phyloP scores from a whole-genome alignment of 2,329 filamentous ascomycete species.

The Byssoonygena ceratinophila region DNA sequence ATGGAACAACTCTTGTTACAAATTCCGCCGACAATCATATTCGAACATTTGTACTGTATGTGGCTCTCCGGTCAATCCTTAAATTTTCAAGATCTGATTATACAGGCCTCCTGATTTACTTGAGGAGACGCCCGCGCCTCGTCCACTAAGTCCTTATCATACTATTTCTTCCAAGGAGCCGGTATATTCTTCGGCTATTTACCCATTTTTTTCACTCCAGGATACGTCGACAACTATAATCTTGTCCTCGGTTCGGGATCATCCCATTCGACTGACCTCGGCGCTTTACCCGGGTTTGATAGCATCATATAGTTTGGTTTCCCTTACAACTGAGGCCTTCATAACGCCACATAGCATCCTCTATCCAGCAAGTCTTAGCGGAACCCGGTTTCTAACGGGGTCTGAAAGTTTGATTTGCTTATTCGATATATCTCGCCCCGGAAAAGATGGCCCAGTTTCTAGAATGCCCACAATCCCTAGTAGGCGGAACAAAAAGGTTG shows the following conservation, averaged over 20 bases:
- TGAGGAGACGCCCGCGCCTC: conserved; percentile 28
- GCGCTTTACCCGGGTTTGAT: conserved; percentile 40
- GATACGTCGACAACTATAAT: conserved; percentile 42
- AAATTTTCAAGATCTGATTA: neutral
- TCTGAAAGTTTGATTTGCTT: conserved; percentile 43
- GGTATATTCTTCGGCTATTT: conserved; percentile 45
- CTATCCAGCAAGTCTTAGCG: conserved; percentile 39
- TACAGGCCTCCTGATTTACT: conserved; percentile 41
- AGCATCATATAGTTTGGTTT: conserved; percentile 46
- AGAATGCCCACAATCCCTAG: conserved; percentile 41
- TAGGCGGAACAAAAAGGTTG: conserved; percentile 38
- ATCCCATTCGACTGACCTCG: conserved; percentile 48
- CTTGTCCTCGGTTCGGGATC: conserved; percentile 43
- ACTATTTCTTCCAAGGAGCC: conserved; percentile 39
- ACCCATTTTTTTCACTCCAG: conserved; percentile 46
- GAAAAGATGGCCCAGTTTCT: conserved; percentile 37
- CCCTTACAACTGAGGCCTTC: conserved; percentile 47
- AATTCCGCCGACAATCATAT: conserved; percentile 42
- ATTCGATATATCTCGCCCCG: conserved; percentile 45
- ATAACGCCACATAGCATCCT: conserved; percentile 45
- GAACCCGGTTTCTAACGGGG: conserved; percentile 49
- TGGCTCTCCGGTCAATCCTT: neutral
- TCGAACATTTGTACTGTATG: conserved; percentile 46
- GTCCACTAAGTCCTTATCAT: conserved; percentile 39
- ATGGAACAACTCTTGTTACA: conserved; percentile 49